Conservation (phyloP, 1,284 basidiomycete genomes). For the Boletellus dicymbophilus region DNA sequence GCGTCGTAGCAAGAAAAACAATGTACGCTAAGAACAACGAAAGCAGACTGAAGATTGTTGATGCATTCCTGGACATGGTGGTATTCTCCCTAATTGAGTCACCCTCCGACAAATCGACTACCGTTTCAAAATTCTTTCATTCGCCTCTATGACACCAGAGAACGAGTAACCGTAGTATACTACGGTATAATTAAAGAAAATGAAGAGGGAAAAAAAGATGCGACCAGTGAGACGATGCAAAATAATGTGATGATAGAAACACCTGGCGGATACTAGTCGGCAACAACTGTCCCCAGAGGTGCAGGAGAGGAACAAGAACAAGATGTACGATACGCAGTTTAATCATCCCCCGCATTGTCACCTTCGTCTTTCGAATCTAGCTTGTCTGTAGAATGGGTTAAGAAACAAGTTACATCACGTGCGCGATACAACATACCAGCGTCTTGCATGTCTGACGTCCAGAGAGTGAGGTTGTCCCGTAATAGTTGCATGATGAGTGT, state of each 20-base stretch:
- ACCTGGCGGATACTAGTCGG: constrained; percentile 12
- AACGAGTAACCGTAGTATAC: constrained; percentile 31
- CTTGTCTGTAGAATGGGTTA: constrained; percentile 53
- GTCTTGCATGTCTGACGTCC: constrained; percentile 98
- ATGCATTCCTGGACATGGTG: constrained; percentile 13
- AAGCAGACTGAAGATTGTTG: constrained; percentile 21
- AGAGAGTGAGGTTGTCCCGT: constrained; percentile 97
- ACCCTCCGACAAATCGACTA: background rate
- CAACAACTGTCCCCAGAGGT: constrained; percentile 12
- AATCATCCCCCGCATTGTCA: constrained; percentile 61
- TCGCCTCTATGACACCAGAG: constrained; percentile 34
- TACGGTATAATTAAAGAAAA: constrained; percentile 40
- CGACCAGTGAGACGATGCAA: constrained; percentile 37
- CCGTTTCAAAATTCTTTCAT: constrained; percentile 32
- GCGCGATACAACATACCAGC: constrained; percentile 60
- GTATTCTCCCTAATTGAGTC: background rate
- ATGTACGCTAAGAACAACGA: constrained; percentile 33
- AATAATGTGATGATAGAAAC: constrained; percentile 29
- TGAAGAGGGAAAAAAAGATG: constrained; percentile 29
- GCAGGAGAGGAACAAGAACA: background rate
- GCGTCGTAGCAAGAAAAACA: constrained; percentile 42
- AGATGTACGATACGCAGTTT: constrained; percentile 21
- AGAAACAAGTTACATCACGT: too few relatives aligned
- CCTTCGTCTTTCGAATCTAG: constrained; percentile 68
- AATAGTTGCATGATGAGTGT: constrained; percentile 99